Base-by-base conservation (phyloP, 148 eudicot genomes). In the Rhododendron williamsianum region DNA sequence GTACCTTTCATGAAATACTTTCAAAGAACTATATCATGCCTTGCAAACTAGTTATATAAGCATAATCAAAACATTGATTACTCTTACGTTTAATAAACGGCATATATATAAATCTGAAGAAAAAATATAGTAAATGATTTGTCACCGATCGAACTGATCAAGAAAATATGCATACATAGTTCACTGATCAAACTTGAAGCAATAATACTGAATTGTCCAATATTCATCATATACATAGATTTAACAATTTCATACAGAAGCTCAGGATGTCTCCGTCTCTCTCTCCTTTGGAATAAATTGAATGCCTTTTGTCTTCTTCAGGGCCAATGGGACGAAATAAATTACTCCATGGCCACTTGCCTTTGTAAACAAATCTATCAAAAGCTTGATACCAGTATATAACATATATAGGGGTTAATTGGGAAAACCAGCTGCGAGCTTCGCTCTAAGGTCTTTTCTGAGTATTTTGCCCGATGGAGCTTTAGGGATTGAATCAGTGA, bases 391-490 rank as follows among this genome's bases (percentile, higher is more conserved):
- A 54, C 21, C 4, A 0, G 18, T 41, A 41, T 41, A 41, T 25
- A 27, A 51, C 13, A 1, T n/a, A n/a, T n/a, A n/a, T 35, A 0
- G 18, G 45, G 67, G 2, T 8, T 82, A 88, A 72, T 78, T 86
- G 23, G 90, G 89, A 63, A 88, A 56, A 41, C 92, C 93, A 85
- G 95, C 89, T 3, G 96, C 92, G 80, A 97, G 85, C 90, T 91
- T 92, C 54, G 98, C 95, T 92, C 98, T 91, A 76, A 95, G 91
- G 84, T 95, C 99, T 86, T 97, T 97, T 89, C 99, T 94, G 82
- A 95, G 87, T 73, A 97, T 97, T 86, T 97, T 97, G 6, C 99
- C 99, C 0, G 99, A 90, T 58, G 98, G 96, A 33, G 95, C 93
- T 87, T 95, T 97, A 7, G 99, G 99, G 13, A 97, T 92, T 0